Conservation (phyloP, 2,329 filamentous ascomycete species). For the Aspergillus latus region DNA sequence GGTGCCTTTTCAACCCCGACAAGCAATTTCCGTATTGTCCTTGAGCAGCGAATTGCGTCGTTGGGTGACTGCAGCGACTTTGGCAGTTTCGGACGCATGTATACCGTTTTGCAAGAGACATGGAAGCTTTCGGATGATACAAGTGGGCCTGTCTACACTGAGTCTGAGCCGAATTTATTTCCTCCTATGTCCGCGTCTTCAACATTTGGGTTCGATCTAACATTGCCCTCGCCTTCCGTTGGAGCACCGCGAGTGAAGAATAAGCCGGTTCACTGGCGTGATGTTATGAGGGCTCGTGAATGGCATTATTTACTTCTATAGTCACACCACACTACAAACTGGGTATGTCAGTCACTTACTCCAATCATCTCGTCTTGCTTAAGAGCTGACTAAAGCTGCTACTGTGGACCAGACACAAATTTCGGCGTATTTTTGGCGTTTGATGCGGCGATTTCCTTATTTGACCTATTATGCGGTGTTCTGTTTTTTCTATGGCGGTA, state of each 20-base stretch:
- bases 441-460: too few relatives aligned
- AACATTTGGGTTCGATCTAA: neutral
- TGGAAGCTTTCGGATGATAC: conserved; percentile 68
- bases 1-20: conserved; percentile 72
- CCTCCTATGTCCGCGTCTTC: neutral
- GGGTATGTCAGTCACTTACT: too few relatives aligned
- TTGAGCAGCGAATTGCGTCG: conserved; percentile 69
- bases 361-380: too few relatives aligned
- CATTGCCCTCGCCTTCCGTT: conserved; percentile 3
- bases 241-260: conserved; percentile 23
- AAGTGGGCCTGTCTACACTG: neutral
- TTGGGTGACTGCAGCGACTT: conserved; percentile 75
- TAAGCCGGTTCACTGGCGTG: conserved; percentile 86
- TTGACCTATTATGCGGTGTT: too few relatives aligned
- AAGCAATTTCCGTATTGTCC: conserved; percentile 73
- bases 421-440: too few relatives aligned
- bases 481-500: too few relatives aligned
- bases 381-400: too few relatives aligned
- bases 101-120: conserved; percentile 73
- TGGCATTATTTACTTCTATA: conserved; percentile 71
- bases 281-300: conserved; percentile 83
- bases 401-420: too few relatives aligned
- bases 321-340: too few relatives aligned
- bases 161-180: neutral
- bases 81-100: conserved; percentile 82